Conservation (phyloP, 768 basidiomycete species). For the Amanita pseudoporphyria region DNA sequence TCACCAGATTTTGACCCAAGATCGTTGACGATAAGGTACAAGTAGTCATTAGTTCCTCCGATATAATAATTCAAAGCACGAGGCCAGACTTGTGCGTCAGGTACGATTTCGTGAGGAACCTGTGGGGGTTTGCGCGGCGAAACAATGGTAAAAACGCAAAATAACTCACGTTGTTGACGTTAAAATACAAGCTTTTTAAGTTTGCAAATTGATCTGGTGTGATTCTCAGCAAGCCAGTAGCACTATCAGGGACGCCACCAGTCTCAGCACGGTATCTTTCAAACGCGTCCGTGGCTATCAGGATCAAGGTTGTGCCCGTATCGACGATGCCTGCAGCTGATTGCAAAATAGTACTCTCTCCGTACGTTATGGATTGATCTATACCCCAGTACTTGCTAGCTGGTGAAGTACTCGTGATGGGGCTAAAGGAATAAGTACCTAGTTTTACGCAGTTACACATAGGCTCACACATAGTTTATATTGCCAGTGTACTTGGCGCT, state of each 20-base stretch:
- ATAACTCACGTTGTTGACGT: neutral
- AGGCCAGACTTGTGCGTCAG: conserved; percentile 44
- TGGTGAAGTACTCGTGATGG: conserved; percentile 37
- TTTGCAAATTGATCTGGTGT: conserved; percentile 25
- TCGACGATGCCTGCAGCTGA: conserved; percentile 50
- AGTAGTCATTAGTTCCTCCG: conserved; percentile 38
- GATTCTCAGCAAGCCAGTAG: conserved; percentile 26
- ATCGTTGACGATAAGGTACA: conserved; percentile 51
- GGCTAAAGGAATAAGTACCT: conserved; percentile 19
- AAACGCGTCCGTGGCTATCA: conserved; percentile 39
- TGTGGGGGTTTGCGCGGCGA: conserved; percentile 4
- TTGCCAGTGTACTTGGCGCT: neutral
- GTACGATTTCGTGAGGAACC: conserved; percentile 28
- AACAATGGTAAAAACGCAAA: neutral
- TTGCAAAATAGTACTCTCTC: conserved; percentile 29
- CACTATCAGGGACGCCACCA: conserved; percentile 17
- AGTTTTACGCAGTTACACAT: neutral
- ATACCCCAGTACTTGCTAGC: conserved; percentile 50
- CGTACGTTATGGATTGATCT: conserved; percentile 44
- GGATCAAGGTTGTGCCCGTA: conserved; percentile 46
- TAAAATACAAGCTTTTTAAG: conserved; percentile 18
- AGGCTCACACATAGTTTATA: neutral
- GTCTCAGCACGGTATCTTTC: conserved; percentile 21
- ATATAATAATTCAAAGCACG: conserved; percentile 45
- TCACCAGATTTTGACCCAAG: conserved; percentile 39